Base-by-base conservation (phyloP, 164 flowering plant genomes). In the Buxus sempervirens region DNA sequence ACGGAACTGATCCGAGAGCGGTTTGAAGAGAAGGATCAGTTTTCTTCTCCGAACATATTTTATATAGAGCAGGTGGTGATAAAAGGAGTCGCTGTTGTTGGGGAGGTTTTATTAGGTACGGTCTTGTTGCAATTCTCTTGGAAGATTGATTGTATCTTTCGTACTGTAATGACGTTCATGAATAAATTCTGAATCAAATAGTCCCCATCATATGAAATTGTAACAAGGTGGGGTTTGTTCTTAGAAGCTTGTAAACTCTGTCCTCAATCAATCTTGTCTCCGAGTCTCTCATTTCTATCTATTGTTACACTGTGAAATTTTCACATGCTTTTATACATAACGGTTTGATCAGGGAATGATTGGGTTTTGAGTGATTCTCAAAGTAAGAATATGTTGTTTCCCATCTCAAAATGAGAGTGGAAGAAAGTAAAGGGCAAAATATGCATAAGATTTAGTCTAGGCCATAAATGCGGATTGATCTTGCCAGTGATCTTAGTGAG, bases 1-100 rank as follows among this genome's bases (percentile, higher is more conserved):
- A 89, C 28, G 99, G 99, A 53, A 88, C 87, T 25, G 98, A 95
- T 60, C 98, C 99, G 0, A 82, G 93, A 74, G 98, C 96, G 0
- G 71, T 85, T 51, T 93, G 66, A 74, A 20, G 21, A 7, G 55
- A 60, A 13, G 54, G 4, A 8, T 21, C 14, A 20, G 7, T n/a
- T 24, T 18, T 67, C 7, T 36, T 26, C 24, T 41, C 38, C 12
- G 5, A 13, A 23, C 16, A 16, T 57, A 4, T 26, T 58, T 24
- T 1, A 26, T 26, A 19, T 13, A 20, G 16, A 58, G 36, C 20
- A 26, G 38, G 32, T 12, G 24, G 18, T 23, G 28, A 22, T 56
- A 22, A 22, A 7, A 22, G 27, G 8, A 19, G 16, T n/a, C n/a
- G n/a, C n/a, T 56, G 8, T 28, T 64, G 28, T 60, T 22, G 24